These are phyloP conservation scores for Filosporella fistucella DNA, from an alignment of 495 filamentous ascomycete species.

Conservation along the genomic window DNA sequence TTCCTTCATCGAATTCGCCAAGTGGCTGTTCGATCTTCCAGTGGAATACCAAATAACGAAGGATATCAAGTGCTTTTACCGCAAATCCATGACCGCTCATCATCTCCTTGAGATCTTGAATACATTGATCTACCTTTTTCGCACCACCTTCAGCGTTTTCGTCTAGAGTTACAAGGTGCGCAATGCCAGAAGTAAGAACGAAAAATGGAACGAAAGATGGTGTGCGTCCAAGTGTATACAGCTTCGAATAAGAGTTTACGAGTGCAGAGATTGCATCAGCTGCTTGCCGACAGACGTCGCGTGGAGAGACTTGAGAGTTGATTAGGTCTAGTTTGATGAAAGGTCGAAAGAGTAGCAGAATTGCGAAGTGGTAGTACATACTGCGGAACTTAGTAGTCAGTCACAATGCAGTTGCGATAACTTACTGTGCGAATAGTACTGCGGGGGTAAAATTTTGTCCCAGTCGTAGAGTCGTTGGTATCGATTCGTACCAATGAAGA, in stretches of 20 bases:
- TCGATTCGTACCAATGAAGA: constrained; percentile 54
- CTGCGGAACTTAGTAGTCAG: constrained; percentile 28
- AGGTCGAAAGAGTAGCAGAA: constrained; percentile 61
- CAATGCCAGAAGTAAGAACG: constrained; percentile 51
- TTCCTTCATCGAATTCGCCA: constrained; percentile 18
- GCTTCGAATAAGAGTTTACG: constrained; percentile 49
- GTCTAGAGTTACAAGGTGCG: constrained; percentile 40
- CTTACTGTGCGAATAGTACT: constrained; percentile 62
- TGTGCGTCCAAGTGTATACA: constrained; percentile 54
- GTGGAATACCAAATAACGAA: constrained; percentile 47
- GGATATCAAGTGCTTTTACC: constrained; percentile 51
- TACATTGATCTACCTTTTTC: constrained; percentile 19
- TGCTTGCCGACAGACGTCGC: constrained; percentile 55
- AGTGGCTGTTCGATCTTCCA: constrained; percentile 49
- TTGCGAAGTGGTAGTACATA: constrained; percentile 62
- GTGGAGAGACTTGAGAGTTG: constrained; percentile 52
- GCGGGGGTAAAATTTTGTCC: constrained; percentile 56
- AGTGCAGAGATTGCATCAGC: constrained; percentile 58
- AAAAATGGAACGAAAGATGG: constrained; percentile 56
- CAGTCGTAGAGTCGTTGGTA: constrained; percentile 53
- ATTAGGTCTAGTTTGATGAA: constrained; percentile 57
- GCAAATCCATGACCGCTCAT: constrained; percentile 55
- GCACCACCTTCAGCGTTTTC: constrained; percentile 14
- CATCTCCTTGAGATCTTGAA: constrained; percentile 45
- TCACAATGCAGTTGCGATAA: constrained; percentile 4